Evolutionary conservation across 2,329 filamentous ascomycete species (phyloP).

Genomic region (Monosporascus cannonballus): DNA sequence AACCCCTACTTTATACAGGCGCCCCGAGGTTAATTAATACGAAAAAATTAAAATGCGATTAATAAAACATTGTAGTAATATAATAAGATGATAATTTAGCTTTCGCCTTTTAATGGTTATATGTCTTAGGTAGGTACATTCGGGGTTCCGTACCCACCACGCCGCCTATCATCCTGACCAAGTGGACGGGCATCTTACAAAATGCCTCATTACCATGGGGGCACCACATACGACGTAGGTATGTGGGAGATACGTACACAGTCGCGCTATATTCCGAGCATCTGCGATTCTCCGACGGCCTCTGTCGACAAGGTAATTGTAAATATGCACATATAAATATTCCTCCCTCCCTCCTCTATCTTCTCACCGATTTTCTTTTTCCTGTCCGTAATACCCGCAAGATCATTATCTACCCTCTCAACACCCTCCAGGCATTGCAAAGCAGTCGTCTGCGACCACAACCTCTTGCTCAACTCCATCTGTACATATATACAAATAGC

Average conservation of each 20-base stretch:
- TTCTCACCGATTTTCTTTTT: not conserved
- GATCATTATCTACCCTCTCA: not conserved
- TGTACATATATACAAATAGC: not conserved
- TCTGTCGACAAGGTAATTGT: not conserved
- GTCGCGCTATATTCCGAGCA: not conserved
- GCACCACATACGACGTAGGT: not conserved
- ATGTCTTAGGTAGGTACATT: not conserved
- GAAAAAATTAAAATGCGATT: too few species aligned
- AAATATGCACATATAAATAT: not conserved
- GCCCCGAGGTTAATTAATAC: too few species aligned
- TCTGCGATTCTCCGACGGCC: not conserved
- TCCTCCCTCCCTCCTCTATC: not conserved
- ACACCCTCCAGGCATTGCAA: not conserved
- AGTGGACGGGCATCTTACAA: not conserved
- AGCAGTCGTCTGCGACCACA: not conserved
- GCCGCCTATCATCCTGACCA: not conserved
- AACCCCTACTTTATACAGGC: too few species aligned
- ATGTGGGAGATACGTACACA: not conserved
- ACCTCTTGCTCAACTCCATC: not conserved
- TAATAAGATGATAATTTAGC: too few species aligned
- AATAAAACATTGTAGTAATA: too few species aligned
- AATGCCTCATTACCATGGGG: not conserved
- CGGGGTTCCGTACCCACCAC: not conserved
- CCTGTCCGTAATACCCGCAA: not conserved
- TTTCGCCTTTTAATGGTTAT: too few species aligned